Evolutionary conservation across 768 basidiomycete species (phyloP).

Genomic region (Sarcodon sp.): DNA sequence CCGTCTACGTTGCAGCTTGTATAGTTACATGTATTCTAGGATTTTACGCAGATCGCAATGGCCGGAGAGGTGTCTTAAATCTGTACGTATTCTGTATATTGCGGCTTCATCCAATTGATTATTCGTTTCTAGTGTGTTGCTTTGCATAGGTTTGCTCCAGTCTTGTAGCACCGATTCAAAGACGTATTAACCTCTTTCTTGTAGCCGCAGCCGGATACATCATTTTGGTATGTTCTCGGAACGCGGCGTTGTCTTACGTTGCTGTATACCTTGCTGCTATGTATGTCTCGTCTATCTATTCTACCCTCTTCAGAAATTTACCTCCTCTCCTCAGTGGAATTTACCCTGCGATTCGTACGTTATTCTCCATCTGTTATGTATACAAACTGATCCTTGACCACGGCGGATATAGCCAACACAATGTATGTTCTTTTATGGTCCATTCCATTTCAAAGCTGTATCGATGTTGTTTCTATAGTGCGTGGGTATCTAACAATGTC

Average conservation of each 20-base stretch:
- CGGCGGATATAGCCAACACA: slow-evolving; percentile 35
- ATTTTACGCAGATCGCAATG: slow-evolving; percentile 46
- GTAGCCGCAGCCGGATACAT: slow-evolving; percentile 53
- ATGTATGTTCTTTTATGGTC: slow-evolving; percentile 23
- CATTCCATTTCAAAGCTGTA: neutral
- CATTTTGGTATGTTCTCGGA: slow-evolving; percentile 51
- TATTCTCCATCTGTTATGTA: neutral
- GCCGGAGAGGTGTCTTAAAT: slow-evolving; percentile 50
- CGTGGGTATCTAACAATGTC: slow-evolving; percentile 56
- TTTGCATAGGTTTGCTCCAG: slow-evolving; percentile 12
- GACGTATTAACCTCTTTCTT: neutral
- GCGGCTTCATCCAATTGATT: neutral
- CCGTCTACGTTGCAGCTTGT: slow-evolving; percentile 62
- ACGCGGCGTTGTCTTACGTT: slow-evolving; percentile 54
- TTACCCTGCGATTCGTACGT: slow-evolving; percentile 60
- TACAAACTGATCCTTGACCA: neutral
- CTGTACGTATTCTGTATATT: slow-evolving; percentile 28
- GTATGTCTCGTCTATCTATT: slow-evolving; percentile 20
- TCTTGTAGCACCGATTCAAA: neutral
- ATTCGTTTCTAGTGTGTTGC: slow-evolving; percentile 10
- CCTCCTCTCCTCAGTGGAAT: slow-evolving; percentile 36
- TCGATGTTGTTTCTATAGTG: slow-evolving; percentile 11
- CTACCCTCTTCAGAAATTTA: slow-evolving; percentile 1
- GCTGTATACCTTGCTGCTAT: slow-evolving; percentile 61
- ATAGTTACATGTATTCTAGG: slow-evolving; percentile 53